Evolutionary conservation across 371 early-diverging fungal species (phyloP).

Genomic region (Choanephora cucurbitarum): DNA sequence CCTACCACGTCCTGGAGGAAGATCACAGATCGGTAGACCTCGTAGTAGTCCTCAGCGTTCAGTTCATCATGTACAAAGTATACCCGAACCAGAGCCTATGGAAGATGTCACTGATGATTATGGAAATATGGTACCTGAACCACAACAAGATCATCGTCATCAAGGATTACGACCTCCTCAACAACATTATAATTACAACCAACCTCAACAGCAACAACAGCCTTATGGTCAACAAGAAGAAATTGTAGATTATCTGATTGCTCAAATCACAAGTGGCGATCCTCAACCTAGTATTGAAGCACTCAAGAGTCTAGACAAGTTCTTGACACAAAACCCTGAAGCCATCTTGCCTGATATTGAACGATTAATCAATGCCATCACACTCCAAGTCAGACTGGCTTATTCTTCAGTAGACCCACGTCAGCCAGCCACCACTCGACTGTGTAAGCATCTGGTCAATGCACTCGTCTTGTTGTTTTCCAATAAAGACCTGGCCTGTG

Average conservation of each 20-base stretch:
- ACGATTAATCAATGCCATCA: conserved; percentile 72
- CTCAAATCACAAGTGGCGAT: conserved; percentile 78
- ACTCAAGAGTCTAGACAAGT: conserved; percentile 76
- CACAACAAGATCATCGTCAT: conserved; percentile 2
- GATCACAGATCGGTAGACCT: conserved; percentile 38
- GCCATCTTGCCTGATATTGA: conserved; percentile 65
- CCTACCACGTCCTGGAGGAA: conserved; percentile 28
- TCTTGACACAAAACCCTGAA: conserved; percentile 57
- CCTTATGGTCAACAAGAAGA: conserved; percentile 31
- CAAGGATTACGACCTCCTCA: conserved; percentile 11
- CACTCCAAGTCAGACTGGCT: conserved; percentile 78
- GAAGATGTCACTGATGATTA: conserved; percentile 51
- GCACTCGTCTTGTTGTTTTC: conserved; percentile 79
- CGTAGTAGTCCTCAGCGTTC: conserved; percentile 26
- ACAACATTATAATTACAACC: conserved; percentile 19
- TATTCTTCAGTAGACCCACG: conserved; percentile 64
- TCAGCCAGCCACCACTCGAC: conserved; percentile 44
- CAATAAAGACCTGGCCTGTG: conserved; percentile 61
- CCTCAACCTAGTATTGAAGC: conserved; percentile 75
- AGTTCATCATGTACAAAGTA: conserved; percentile 19
- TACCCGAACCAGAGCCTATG: conserved; percentile 50
- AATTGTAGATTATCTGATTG: conserved; percentile 69
- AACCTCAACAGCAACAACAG: conserved; percentile 23
- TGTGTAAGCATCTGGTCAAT: conserved; percentile 82
- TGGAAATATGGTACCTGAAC: conserved; percentile 26